Evolutionary conservation across 1,284 basidiomycete genomes (phyloP).

Genomic region (Cutaneotrichosporon cyanovorans): DNA sequence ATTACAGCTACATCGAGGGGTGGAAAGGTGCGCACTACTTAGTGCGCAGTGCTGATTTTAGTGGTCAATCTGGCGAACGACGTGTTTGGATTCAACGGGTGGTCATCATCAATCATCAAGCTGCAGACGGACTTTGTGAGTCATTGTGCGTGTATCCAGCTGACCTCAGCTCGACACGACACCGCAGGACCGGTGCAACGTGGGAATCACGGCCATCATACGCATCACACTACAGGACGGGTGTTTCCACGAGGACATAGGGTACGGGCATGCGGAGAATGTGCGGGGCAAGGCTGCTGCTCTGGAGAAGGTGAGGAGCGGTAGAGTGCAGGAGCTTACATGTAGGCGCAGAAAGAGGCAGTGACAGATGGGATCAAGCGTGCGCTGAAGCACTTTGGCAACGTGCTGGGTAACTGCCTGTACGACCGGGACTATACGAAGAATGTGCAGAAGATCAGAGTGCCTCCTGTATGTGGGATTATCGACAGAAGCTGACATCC

Average conservation of each 20-base stretch:
- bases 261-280: conserved; percentile 83
- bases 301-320: conserved; percentile 71
- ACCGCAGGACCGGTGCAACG: conserved; percentile 60
- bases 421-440: conserved; percentile 86
- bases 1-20: conserved; percentile 81
- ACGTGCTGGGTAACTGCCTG: conserved; percentile 87
- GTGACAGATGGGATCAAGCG: conserved; percentile 92
- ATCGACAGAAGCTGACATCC: neutral
- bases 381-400: conserved; percentile 84
- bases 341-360: conserved; percentile 92
- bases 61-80: conserved; percentile 94
- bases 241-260: conserved; percentile 84
- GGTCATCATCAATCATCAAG: conserved; percentile 77
- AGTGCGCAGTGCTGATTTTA: conserved; percentile 10
- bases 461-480: conserved; percentile 55
- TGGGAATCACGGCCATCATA: conserved; percentile 78
- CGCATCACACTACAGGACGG: conserved; percentile 84
- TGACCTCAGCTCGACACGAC: conserved; percentile 53
- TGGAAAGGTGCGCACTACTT: conserved; percentile 58
- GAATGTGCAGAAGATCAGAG: conserved; percentile 78
- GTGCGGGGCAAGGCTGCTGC: conserved; percentile 73
- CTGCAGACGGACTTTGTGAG: conserved; percentile 60
- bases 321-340: neutral
- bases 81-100: conserved; percentile 97
- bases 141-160: neutral